Conservation (phyloP, 148 eudicot species). For the Amaranthus palmeri region DNA sequence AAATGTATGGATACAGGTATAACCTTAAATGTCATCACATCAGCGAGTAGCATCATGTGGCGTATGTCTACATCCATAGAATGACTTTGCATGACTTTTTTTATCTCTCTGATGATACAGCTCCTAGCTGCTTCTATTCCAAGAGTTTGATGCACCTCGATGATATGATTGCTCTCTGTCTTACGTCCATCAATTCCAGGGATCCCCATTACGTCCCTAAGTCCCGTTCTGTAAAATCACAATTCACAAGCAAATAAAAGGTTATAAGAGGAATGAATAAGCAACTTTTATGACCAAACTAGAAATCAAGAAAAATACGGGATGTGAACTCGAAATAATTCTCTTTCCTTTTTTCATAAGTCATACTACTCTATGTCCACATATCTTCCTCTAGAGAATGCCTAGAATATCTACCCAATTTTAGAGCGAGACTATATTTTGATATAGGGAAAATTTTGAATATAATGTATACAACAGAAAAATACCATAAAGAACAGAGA, state of each 20-base stretch:
- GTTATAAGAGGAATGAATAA: background rate
- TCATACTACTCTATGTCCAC: background rate
- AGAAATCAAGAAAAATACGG: background rate
- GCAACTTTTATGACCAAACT: background rate
- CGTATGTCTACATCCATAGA: slow-evolving; percentile 77
- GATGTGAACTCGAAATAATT: background rate
- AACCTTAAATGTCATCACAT: slow-evolving; percentile 85
- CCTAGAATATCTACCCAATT: too few relatives aligned
- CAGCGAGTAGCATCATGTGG: slow-evolving; percentile 95
- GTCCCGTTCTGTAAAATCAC: slow-evolving; percentile 54
- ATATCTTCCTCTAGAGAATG: too few relatives aligned
- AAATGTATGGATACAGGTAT: background rate
- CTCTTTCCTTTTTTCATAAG: background rate
- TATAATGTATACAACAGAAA: too few relatives aligned
- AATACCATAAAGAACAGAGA: too few relatives aligned
- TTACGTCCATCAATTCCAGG: slow-evolving; percentile 54
- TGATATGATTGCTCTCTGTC: slow-evolving; percentile 66
- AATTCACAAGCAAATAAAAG: background rate
- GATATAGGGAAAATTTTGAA: too few relatives aligned
- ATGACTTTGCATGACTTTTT: slow-evolving; percentile 58
- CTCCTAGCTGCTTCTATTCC: slow-evolving; percentile 91
- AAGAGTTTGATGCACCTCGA: slow-evolving; percentile 60
- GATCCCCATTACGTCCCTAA: slow-evolving; percentile 68
- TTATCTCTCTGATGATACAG: slow-evolving; percentile 61
- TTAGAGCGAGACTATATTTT: too few relatives aligned